Conservation (phyloP, 1,139 yeast genomes). For the Blastobotrys niveus region DNA sequence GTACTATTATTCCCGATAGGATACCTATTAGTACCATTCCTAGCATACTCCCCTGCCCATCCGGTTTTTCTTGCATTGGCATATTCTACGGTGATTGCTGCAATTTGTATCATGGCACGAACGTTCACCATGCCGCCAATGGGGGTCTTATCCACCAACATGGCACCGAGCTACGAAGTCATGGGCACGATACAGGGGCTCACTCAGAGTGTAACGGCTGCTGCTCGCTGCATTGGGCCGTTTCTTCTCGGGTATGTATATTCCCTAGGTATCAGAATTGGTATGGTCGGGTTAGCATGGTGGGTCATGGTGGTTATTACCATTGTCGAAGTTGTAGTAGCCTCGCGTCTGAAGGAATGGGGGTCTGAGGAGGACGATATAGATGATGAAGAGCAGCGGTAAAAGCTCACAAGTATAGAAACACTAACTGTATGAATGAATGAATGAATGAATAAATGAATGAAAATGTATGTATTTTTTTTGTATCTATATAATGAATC, state of each 20-base stretch:
- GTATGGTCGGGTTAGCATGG: constrained; percentile 51
- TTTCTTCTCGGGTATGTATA: constrained; percentile 47
- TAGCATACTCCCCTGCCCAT: constrained; percentile 45
- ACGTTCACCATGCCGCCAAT: constrained; percentile 33
- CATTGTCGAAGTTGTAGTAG: constrained; percentile 24
- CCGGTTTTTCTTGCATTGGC: constrained; percentile 20
- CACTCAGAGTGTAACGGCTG: constrained; percentile 39
- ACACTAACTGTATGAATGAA: neutral
- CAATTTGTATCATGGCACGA: constrained; percentile 18
- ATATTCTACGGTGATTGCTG: constrained; percentile 31
- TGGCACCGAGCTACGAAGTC: constrained; percentile 26
- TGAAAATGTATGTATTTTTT: neutral
- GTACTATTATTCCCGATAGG: constrained; percentile 44
- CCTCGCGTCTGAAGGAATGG: constrained; percentile 28
- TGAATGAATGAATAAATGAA: neutral
- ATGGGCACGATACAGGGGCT: constrained; percentile 33
- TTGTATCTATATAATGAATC: neutral
- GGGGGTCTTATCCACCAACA: constrained; percentile 31
- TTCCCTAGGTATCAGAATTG: constrained; percentile 42
- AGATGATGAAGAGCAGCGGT: constrained; percentile 2
- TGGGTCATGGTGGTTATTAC: constrained; percentile 38
- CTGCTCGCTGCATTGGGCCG: constrained; percentile 56
- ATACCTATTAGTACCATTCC: constrained; percentile 48
- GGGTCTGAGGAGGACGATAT: constrained; percentile 19
- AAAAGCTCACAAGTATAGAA: neutral